Evolutionary conservation across 306 rosid species (phyloP), one percentile per base, ranked within the genome.

Genomic region (Quercus glauca): DNA sequence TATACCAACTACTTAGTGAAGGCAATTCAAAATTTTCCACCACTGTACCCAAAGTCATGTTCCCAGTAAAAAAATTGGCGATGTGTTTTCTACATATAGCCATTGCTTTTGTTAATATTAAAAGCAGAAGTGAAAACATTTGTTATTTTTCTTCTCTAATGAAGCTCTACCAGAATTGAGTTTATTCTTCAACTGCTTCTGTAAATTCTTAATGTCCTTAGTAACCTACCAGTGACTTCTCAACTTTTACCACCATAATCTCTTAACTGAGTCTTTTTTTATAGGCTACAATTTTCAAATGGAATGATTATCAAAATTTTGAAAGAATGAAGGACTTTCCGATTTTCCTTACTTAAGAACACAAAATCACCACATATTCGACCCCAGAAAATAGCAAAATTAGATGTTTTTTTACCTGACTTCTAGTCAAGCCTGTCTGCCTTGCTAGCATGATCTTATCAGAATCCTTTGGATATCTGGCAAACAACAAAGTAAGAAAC

Each of bases 391-490:
- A 56, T 8, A 20, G 68, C 21, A 64, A 3, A 18, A 35, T 31
- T 70, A 43, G 63, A 26, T 79, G 63, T 41, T 13, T 73, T 73
- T 72, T 73, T 85, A 92, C 97, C 97, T 92, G 97, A 85, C 93
- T 90, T 89, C 95, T 87, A 75, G 92, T 86, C 83, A 92, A 86
- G 72, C 97, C 97, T 45, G 95, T 89, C 84, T 89, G 95, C 87
- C 97, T 85, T 58, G 97, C 97, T 65, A 92, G 91, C 95, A 89
- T 87, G 84, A 81, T 91, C 92, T 92, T 92, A 67, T 92, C 97
- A 72, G 97, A 92, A 78, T 92, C 97, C 86, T 92, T 92, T 4
- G 97, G 97, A 49, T 92, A 92, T 79, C 93, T 92, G 87, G 31
- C 45, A 74, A 82, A 76, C 55, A 69, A 81, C 21, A 61, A 70